Base-by-base conservation (phyloP, 73 alveolate species). In the Stentor roeselii region DNA sequence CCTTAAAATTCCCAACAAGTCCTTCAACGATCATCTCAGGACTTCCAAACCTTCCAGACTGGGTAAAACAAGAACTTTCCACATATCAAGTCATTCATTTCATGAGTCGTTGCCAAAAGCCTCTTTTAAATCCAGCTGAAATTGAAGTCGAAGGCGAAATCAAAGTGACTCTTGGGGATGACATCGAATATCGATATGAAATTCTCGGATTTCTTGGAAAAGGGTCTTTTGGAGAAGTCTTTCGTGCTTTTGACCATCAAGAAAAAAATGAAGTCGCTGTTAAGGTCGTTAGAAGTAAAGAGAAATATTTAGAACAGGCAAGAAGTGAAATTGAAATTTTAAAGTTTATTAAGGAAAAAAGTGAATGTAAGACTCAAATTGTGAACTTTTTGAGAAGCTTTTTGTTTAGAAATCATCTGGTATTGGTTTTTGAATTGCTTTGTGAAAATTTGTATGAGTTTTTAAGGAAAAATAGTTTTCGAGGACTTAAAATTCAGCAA, bases 391-490 rank as follows among this genome's bases (percentile, higher is more conserved):
- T n/a, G n/a, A n/a, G n/a, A n/a, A n/a, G n/a, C n/a, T n/a, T n/a
- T n/a, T n/a, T n/a, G n/a, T n/a, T n/a, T n/a, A n/a, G n/a, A n/a
- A n/a, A n/a, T n/a, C n/a, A n/a, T n/a, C n/a, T n/a, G n/a, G n/a
- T n/a, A n/a, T n/a, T 67, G 11, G 39, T n/a, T 21, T 67, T 67
- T 27, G 59, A 11, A 27, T 11, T 14, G 82, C 82, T 67, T 14
- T 67, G 60, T n/a, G 11, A 21, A 15, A 67, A 67, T 67, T 67
- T 67, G 30, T 67, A 67, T n/a, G 14, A 67, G n/a, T 67, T 67
- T 15, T 50, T 67, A 11, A 14, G 30, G 39, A 14, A 67, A 27
- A 21, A 67, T 67, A 50, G 30, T 50, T 67, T 67, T 50, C 15
- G 30, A n/a, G 82, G 84, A 11, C 4, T 3, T 3, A 75, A 39